phyloP scores from a whole-genome alignment of 495 filamentous ascomycete genomes.

The Daldinia childiae region DNA sequence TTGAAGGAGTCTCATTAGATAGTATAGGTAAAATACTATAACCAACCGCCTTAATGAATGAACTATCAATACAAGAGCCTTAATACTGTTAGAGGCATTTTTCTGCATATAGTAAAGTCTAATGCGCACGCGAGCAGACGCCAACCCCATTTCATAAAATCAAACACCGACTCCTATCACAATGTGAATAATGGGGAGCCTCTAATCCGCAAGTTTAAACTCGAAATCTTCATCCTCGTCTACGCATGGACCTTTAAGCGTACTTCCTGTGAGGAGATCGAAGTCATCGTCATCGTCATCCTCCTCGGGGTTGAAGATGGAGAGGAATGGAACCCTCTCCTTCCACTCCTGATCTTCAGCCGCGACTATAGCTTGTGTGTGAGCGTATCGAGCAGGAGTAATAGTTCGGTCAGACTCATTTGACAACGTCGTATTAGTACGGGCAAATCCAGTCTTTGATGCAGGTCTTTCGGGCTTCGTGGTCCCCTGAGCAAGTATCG shows the following conservation, averaged over 20 bases:
- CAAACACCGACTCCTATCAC: constrained; percentile 19
- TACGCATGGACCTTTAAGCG: constrained; percentile 23
- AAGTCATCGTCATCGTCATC: constrained; percentile 46
- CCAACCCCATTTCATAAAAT: constrained; percentile 3
- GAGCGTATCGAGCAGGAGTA: constrained; percentile 57
- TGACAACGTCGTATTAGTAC: constrained; percentile 53
- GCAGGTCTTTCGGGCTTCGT: constrained; percentile 12
- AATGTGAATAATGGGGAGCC: background rate
- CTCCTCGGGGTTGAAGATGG: constrained; percentile 56
- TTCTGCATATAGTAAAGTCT: constrained; percentile 1
- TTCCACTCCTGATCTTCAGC: constrained; percentile 43
- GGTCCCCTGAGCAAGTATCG: constrained; percentile 46
- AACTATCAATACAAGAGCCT: constrained; percentile 26
- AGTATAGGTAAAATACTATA: background rate
- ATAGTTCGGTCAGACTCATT: constrained; percentile 60
- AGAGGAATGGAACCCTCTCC: constrained; percentile 53
- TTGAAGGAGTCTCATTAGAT: background rate
- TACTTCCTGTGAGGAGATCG: constrained; percentile 25
- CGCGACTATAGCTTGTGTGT: constrained; percentile 37
- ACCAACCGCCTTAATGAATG: background rate
- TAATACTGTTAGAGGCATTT: background rate
- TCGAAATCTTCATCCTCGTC: constrained; percentile 54
- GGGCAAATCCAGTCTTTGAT: constrained; percentile 33
- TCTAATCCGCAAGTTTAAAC: constrained; percentile 51
- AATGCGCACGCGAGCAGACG: constrained; percentile 7